Percentiles rank a stretch among this genome's conserved stretches.
These are phyloP conservation scores for Phialemonium atrogriseum DNA, from an alignment of 2,329 filamentous ascomycete genomes.

Conservation along the genomic window DNA sequence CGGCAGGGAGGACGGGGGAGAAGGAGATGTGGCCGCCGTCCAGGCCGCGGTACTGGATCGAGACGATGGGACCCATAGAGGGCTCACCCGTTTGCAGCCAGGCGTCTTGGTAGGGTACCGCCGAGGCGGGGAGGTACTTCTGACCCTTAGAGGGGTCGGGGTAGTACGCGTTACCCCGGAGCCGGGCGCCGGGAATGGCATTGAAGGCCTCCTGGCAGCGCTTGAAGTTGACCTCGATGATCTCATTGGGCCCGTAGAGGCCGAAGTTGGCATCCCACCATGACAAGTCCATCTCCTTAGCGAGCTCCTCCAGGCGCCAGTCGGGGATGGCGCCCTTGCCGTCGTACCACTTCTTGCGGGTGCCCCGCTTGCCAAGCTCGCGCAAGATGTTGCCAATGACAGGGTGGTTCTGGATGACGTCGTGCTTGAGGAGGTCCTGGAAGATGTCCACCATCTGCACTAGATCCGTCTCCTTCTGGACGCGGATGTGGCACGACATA, in stretches of 20 bases:
- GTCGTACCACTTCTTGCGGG: conserved; percentile 5
- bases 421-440: conserved; percentile 2
- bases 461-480: neutral
- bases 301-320: conserved; percentile 7
- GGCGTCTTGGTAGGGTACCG: conserved; percentile 16
- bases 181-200: conserved; percentile 4
- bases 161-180: conserved; percentile 5
- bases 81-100: conserved; percentile 20
- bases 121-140: conserved; percentile 6
- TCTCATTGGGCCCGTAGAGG: conserved; percentile 6
- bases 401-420: conserved; percentile 6
- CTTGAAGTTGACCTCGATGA: conserved; percentile 7
- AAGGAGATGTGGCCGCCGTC: conserved; percentile 20
- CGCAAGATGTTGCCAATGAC: conserved; percentile 6
- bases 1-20: conserved; percentile 19
- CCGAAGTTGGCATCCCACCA: conserved; percentile 8
- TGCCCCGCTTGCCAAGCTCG: conserved; percentile 3
- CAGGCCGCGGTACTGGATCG: conserved; percentile 14
- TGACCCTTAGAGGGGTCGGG: conserved; percentile 4
- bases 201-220: conserved; percentile 5
- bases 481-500: neutral
- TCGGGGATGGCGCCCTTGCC: conserved; percentile 7
- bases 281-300: conserved; percentile 4
- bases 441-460: conserved; percentile 1
- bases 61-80: conserved; percentile 21